These are phyloP conservation scores for Nymphaea colorata DNA, from an alignment of 164 flowering plant species.

Conservation along the genomic window DNA sequence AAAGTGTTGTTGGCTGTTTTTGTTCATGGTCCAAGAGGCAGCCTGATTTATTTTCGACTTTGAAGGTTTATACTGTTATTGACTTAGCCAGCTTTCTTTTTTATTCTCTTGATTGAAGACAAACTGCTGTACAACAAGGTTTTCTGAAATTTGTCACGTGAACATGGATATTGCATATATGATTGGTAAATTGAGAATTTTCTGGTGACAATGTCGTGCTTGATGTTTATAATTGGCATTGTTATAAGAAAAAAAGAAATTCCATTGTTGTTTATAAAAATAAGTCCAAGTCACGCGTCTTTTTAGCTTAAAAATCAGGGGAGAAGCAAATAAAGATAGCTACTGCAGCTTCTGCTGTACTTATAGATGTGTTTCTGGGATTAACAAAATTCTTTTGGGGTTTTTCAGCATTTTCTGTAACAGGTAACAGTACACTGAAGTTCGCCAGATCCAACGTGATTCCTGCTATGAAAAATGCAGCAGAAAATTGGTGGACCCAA, in stretches of 20 bases:
- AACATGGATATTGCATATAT: too few relatives aligned
- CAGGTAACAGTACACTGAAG: conserved; percentile 21
- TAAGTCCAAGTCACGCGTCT: not conserved
- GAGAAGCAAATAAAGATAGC: not conserved
- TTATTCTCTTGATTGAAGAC: too few relatives aligned
- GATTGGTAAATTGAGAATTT: too few relatives aligned
- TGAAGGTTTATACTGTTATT: too few relatives aligned
- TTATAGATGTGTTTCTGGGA: not conserved
- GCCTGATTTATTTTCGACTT: too few relatives aligned
- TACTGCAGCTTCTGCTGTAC: too few relatives aligned
- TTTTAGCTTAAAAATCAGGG: not conserved
- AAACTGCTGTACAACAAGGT: too few relatives aligned
- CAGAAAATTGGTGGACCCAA: conserved; percentile 27
- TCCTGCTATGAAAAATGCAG: conserved; percentile 12
- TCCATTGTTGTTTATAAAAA: not conserved
- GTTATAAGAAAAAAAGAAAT: not conserved
- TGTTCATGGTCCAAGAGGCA: too few relatives aligned
- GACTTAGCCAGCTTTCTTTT: too few relatives aligned
- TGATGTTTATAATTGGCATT: not conserved
- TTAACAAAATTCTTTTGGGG: not conserved
- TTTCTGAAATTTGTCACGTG: too few relatives aligned
- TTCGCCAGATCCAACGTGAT: conserved; percentile 20
- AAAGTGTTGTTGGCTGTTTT: too few relatives aligned
- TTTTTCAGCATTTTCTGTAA: conserved; percentile 26
- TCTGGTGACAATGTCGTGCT: too few relatives aligned